A percentile compares a stretch with the other conserved stretches of the same genome.
These are phyloP conservation scores for Vitis labrusca DNA, from an alignment of 164 flowering plant genomes.

Conservation along the genomic window DNA sequence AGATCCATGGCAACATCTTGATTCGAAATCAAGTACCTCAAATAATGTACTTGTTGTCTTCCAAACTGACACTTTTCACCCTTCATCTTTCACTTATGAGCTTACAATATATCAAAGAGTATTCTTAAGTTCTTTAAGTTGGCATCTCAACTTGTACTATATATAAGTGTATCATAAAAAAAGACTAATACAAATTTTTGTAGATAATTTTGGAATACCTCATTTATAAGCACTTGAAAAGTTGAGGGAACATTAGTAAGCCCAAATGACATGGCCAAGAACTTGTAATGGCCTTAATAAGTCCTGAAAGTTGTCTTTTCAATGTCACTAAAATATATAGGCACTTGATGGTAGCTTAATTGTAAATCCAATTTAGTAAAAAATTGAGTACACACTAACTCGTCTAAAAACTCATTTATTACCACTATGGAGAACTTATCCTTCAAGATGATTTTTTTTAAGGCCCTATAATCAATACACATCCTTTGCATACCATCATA, in stretches of 20 bases:
- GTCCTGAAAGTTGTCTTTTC: constrained; percentile 3
- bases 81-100: not conserved
- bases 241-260: too few relatives aligned
- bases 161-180: not conserved
- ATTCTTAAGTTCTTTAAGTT: not conserved
- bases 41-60: not conserved
- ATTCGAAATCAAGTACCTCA: not conserved
- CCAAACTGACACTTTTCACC: constrained; percentile 1
- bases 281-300: constrained; percentile 1
- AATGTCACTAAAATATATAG: not conserved
- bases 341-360: not conserved
- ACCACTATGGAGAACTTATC: not conserved
- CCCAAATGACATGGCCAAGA: too few relatives aligned
- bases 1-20: not conserved
- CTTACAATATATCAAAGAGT: not conserved
- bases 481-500: not conserved
- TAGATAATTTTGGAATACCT: too few relatives aligned
- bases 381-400: not conserved
- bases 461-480: constrained; percentile 5
- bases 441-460: not conserved
- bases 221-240: too few relatives aligned
- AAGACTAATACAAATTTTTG: too few relatives aligned
- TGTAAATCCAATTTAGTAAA: constrained; percentile 1
- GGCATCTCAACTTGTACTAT: not conserved
- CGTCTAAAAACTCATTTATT: constrained; percentile 4